Evolutionary conservation across 306 rosid genomes (phyloP).

Genomic region (Calophaca sinica): DNA sequence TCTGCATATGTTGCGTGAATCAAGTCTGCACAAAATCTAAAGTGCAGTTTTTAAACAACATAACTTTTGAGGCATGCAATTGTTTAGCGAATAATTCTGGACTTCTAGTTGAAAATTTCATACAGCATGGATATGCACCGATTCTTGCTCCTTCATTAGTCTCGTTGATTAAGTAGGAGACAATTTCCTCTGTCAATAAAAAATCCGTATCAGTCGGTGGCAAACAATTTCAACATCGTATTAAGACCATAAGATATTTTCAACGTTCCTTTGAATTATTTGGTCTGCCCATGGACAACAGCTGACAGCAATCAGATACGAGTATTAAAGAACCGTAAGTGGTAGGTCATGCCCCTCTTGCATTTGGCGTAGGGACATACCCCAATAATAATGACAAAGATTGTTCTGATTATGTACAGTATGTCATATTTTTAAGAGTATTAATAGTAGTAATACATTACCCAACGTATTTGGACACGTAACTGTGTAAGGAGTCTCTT

Average conservation of each 20-base stretch:
- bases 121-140: background rate
- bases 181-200: background rate
- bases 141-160: background rate
- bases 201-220: background rate
- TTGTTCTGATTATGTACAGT: no score
- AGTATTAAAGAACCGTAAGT: slow-evolving; percentile 38
- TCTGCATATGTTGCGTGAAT: no score
- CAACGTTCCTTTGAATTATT: slow-evolving; percentile 16
- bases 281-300: slow-evolving; percentile 1
- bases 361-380: background rate
- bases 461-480: no score
- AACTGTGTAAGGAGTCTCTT: no score
- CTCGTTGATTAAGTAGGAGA: background rate
- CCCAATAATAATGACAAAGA: slow-evolving; percentile 28
- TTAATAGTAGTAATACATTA: no score
- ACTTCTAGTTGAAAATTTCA: no score
- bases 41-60: no score
- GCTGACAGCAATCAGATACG: slow-evolving; percentile 15
- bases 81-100: no score
- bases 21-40: no score
- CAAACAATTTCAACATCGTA: background rate
- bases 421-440: no score
- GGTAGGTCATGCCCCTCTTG: slow-evolving; percentile 36
- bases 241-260: slow-evolving; percentile 9
- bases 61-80: no score